Conservation (phyloP, 75 land plant species). For the Picea sitchensis region DNA sequence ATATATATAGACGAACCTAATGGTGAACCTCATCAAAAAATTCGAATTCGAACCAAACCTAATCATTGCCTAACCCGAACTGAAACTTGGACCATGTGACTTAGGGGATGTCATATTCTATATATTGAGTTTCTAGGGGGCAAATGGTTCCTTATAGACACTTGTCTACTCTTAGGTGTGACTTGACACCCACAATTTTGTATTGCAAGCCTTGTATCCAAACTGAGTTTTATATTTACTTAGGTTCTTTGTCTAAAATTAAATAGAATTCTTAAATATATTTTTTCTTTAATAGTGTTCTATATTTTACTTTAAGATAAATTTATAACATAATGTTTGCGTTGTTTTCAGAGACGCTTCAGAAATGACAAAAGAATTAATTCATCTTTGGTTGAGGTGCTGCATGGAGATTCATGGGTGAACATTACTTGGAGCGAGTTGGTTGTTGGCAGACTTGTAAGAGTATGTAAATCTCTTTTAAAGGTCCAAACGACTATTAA, state of each 20-base stretch:
- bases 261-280: background rate
- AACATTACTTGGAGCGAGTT: conserved; percentile 36
- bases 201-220: too few relatives aligned
- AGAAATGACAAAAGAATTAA: conserved; percentile 36
- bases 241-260: background rate
- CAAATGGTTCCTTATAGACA: too few relatives aligned
- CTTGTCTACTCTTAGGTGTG: too few relatives aligned
- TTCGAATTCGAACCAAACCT: too few relatives aligned
- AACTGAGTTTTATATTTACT: background rate
- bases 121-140: too few relatives aligned
- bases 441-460: conserved; percentile 36
- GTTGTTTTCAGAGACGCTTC: conserved; percentile 34
- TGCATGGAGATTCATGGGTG: conserved; percentile 28
- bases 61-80: too few relatives aligned
- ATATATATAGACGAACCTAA: too few relatives aligned
- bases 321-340: background rate
- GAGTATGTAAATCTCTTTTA: conserved; percentile 12
- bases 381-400: conserved; percentile 32
- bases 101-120: too few relatives aligned
- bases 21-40: too few relatives aligned
- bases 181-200: too few relatives aligned
- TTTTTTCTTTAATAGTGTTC: background rate
- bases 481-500: background rate
- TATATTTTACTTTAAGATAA: background rate
- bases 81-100: too few relatives aligned